Conservation (phyloP, 768 basidiomycete genomes). For the Terana coerulea region DNA sequence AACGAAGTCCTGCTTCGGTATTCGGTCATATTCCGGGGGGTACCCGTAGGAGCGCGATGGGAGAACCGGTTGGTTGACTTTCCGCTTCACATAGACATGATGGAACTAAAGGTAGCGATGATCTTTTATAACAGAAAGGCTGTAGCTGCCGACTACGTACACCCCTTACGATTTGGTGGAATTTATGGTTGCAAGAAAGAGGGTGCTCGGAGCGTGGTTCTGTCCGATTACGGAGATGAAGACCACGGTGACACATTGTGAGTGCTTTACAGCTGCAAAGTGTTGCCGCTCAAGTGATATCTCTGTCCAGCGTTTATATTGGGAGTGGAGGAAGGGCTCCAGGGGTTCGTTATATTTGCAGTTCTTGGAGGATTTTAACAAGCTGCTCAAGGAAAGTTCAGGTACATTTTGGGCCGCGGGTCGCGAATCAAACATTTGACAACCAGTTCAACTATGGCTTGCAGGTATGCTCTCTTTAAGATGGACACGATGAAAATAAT, state of each 20-base stretch:
- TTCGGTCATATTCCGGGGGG: conserved; percentile 2
- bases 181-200: conserved; percentile 9
- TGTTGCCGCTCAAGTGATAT: background rate
- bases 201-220: conserved; percentile 10
- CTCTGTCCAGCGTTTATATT: conserved; percentile 5
- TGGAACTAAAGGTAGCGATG: background rate
- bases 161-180: conserved; percentile 6
- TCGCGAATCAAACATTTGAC: conserved; percentile 6
- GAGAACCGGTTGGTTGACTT: background rate
- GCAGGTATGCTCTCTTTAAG: background rate
- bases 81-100: background rate
- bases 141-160: background rate
- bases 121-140: conserved; percentile 2
- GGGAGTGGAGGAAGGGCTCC: conserved; percentile 11
- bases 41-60: background rate
- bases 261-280: background rate
- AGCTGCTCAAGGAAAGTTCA: background rate
- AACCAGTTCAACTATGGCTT: conserved; percentile 5
- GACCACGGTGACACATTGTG: conserved; percentile 13
- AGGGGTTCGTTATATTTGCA: background rate
- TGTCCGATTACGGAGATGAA: conserved; percentile 7
- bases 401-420: conserved; percentile 6
- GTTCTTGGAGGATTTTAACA: background rate
- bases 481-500: too few relatives aligned
- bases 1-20: too few relatives aligned